These are phyloP conservation scores for Stylosanthes scabra DNA, from an alignment of 331 rosid genomes.

Conservation along the genomic window DNA sequence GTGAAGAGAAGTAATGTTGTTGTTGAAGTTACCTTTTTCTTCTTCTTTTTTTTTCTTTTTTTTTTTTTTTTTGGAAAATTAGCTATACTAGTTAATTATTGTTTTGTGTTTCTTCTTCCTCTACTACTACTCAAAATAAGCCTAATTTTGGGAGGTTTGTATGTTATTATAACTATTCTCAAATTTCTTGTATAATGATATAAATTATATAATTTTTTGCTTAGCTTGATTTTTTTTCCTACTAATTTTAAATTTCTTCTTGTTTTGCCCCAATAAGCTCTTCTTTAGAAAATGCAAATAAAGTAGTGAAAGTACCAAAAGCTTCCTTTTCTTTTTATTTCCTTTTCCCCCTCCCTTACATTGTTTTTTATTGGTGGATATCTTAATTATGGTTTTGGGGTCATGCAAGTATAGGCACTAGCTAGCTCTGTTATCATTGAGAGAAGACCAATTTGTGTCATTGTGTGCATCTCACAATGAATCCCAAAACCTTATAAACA, in stretches of 20 bases:
- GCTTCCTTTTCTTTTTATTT: background rate
- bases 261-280: constrained; percentile 9
- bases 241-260: background rate
- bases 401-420: constrained; percentile 36
- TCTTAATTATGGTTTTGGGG: constrained; percentile 29
- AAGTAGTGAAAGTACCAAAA: background rate
- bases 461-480: background rate
- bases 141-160: too few relatives aligned
- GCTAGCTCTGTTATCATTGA: constrained; percentile 38
- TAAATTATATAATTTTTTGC: background rate
- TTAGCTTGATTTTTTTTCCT: constrained; percentile 8
- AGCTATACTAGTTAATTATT: too few relatives aligned
- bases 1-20: too few relatives aligned
- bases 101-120: too few relatives aligned
- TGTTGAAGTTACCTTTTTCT: too few relatives aligned
- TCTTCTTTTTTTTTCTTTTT: too few relatives aligned
- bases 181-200: too few relatives aligned
- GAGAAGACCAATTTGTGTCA: constrained; percentile 36
- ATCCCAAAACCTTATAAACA: constrained; percentile 24
- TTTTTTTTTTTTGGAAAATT: too few relatives aligned
- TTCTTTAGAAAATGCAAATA: constrained; percentile 17
- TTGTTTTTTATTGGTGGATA: background rate
- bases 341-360: background rate
- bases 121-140: too few relatives aligned
- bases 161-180: too few relatives aligned